Percentiles rank a stretch among this genome's conserved stretches.
Evolutionary conservation across 352 stramenopile genomes (phyloP).

Genomic region (Phytopythium chamaehyphon): DNA sequence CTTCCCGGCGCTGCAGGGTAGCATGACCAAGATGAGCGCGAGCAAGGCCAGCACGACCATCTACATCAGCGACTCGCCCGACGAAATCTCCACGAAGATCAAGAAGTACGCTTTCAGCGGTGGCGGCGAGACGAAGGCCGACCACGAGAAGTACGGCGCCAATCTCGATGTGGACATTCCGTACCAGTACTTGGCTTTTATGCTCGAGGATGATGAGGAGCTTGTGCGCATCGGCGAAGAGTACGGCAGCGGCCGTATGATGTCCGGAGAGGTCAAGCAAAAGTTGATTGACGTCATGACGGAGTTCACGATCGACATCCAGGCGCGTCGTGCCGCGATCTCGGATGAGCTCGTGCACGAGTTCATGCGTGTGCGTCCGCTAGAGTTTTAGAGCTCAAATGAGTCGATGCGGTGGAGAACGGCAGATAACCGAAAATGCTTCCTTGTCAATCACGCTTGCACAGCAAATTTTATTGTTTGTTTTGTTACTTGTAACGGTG

Average conservation of each 20-base stretch:
- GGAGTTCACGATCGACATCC: conserved; percentile 93
- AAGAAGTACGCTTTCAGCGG: conserved; percentile 90
- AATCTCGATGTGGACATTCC: conserved; percentile 98
- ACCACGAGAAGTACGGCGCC: conserved; percentile 97
- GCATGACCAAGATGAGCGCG: conserved; percentile 98
- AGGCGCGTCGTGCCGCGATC: conserved; percentile 90
- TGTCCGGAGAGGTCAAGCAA: conserved; percentile 98
- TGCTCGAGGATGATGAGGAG: conserved; percentile 98
- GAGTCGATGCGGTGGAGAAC: no score
- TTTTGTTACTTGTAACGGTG: background rate
- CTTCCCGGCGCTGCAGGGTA: conserved; percentile 98
- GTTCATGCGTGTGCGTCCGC: conserved; percentile 94
- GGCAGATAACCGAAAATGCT: no score
- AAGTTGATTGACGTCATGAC: conserved; percentile 93
- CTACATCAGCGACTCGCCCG: conserved; percentile 98
- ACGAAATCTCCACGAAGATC: conserved; percentile 94
- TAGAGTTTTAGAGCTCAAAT: conserved; percentile 81
- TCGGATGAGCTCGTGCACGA: conserved; percentile 95
- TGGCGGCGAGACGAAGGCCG: conserved; percentile 96
- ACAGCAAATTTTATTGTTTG: no score
- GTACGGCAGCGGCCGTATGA: conserved; percentile 95
- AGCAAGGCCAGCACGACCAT: conserved; percentile 96
- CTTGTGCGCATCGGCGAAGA: conserved; percentile 92
- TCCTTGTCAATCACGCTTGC: no score
- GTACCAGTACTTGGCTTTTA: conserved; percentile 99